phyloP scores from a whole-genome alignment of 177 flowering plant genomes.

The Vitis hybrid region DNA sequence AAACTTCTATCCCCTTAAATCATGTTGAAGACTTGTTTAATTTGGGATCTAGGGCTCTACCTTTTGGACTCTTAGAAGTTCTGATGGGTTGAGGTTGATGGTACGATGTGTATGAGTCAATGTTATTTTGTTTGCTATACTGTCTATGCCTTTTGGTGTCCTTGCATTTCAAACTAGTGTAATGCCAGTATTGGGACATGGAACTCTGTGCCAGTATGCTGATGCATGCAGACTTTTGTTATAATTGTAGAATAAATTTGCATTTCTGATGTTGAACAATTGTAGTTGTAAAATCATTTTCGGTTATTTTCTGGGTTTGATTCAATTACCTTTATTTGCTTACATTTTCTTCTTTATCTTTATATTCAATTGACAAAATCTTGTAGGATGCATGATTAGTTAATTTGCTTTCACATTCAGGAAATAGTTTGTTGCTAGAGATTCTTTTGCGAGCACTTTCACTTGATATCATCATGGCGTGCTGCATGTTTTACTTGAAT shows the following conservation, averaged over 20 bases:
- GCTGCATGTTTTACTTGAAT: neutral
- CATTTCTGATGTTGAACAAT: conserved; percentile 1
- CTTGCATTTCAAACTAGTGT: neutral
- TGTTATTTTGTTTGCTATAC: neutral
- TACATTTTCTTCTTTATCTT: neutral
- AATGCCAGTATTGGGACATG: conserved; percentile 7
- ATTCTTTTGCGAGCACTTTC: no score
- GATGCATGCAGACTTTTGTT: conserved; percentile 14
- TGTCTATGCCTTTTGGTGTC: neutral
- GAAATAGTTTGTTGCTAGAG: no score
- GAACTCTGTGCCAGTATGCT: conserved; percentile 3
- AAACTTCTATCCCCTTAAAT: conserved; percentile 8
- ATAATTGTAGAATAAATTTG: conserved; percentile 17
- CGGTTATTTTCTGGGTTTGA: conserved; percentile 6
- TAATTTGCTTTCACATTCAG: neutral
- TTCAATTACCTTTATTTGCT: conserved; percentile 1
- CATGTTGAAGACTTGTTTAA: conserved; percentile 14
- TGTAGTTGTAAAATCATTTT: neutral
- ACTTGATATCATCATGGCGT: no score
- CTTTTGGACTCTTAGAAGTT: conserved; percentile 11
- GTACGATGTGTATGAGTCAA: neutral
- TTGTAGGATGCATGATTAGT: neutral
- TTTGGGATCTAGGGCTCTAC: neutral
- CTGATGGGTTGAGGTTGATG: conserved; percentile 4
- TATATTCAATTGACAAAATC: no score